Base-by-base conservation (phyloP, 768 basidiomycete genomes). In the Naganishia antarctica region DNA sequence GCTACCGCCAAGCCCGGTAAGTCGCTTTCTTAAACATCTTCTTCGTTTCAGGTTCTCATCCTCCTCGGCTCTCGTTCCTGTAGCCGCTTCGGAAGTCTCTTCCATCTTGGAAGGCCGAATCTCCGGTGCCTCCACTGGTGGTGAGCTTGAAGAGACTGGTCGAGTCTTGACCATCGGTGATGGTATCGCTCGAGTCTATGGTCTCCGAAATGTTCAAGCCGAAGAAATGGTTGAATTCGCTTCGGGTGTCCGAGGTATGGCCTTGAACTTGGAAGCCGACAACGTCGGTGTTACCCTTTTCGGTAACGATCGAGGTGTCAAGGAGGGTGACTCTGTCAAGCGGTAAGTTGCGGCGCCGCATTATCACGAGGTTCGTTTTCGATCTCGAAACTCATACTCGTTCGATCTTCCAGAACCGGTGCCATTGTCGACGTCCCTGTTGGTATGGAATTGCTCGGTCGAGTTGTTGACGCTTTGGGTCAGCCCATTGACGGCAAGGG, bases 171-270 rank as follows among this genome's bases (percentile, higher is more conserved):
- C 91, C 80, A 92, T 96, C 74, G 92, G 93, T 90, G 96, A 99
- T 81, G 96, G 96, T 92, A 79, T 79, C 71, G 73, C 71, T 68
- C 93, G 96, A 85, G 93, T 99, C 75, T 97, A 93, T 77, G 96
- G 96, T 83, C 85, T 99, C 77, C 88, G 81, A 81, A 99, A 99
- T 79, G 96, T 99, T 75, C 96, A 98, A 83, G 75, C 80, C 92
- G 96, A 99, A 82, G 96, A 99, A 86, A 99, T 99, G 96, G 96
- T 99, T 85, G 96, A 99, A 85, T 99, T 99, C 85, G 91, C 94
- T 53, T 98, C 96, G 58, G 96, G 96, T 81, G 87, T 99, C 75
- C 93, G 96, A 79, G 96, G 96, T 84, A 99, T 99, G 96, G 97
- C 93, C 81, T 81, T 99, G 81, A 99, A 99, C 89, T 88, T 99